Evolutionary conservation across 139 green algal genomes (phyloP), one percentile per base, ranked within the genome.

Genomic region (Chlorella sp.): DNA sequence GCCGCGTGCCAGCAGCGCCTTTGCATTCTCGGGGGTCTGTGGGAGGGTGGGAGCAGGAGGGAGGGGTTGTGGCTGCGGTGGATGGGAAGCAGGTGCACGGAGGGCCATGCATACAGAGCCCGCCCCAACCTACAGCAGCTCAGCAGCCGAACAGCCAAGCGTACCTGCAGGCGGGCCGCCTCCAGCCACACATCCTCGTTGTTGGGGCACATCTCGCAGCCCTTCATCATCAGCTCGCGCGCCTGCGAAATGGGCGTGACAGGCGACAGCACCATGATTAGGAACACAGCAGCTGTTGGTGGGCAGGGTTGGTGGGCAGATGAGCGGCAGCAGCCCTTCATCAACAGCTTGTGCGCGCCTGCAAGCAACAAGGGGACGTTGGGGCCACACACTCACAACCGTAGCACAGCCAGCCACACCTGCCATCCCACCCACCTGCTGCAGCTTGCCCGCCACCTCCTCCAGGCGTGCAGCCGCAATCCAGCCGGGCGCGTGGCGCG

Each of bases 181-280:
- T 99, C 97, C 85, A 99, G 92, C 98, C 98, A 99, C 30, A 99
- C 95, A 84, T 99, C 98, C 76, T 79, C 97, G 83, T 85, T 96
- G 85, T 90, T 93, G 44, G 97, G 96, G 88, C 97, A 99, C 83
- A 93, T 85, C 85, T 99, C 96, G 85, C 94, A 98, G 16, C 96
- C 97, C 88, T 97, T 94, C 81, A 94, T 90, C 17, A 91, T 76
- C 73, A 95, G 85, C 72, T 90, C 86, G 30, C 92, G 81, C 28
- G 90, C 91, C 62, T 94, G 89, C 32, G 75, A n/a, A n/a, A n/a
- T n/a, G n/a, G n/a, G n/a, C n/a, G n/a, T 34, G 36, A 76, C 30
- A 38, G 25, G 12, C 23, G n/a, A n/a, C n/a, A n/a, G n/a, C n/a
- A n/a, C n/a, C n/a, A n/a, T n/a, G n/a, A n/a, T n/a, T n/a, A n/a